phyloP scores from a whole-genome alignment of 2,329 filamentous ascomycete genomes.

The Ilyonectria mors-panacis region DNA sequence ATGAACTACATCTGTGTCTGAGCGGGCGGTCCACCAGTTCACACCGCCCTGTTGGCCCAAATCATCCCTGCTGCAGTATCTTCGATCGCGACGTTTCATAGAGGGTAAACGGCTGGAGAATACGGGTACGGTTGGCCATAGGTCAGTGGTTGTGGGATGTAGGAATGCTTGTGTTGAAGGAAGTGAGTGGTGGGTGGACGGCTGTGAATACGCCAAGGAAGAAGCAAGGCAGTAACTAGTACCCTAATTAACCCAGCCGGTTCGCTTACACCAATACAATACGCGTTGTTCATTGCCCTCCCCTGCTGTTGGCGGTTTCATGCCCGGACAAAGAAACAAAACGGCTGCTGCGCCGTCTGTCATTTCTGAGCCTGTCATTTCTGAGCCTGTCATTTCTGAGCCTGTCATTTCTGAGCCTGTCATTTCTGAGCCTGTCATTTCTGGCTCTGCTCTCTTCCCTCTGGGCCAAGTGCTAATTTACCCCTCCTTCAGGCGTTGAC shows the following conservation, averaged over 20 bases:
- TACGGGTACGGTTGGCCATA: not conserved
- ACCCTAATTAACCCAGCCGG: not conserved
- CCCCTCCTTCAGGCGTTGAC: constrained; percentile 40
- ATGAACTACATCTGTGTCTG: not conserved
- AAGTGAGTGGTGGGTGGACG: no score
- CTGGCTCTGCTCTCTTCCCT: not conserved
- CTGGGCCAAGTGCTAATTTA: constrained; percentile 29
- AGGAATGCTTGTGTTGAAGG: not conserved
- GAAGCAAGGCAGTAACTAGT: not conserved
- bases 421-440: not conserved
- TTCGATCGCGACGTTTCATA: not conserved
- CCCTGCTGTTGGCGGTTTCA: not conserved
- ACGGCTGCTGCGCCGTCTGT: not conserved
- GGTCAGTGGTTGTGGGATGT: not conserved
- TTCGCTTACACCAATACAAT: not conserved
- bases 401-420: no score
- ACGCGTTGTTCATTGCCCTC: not conserved
- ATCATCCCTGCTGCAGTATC: not conserved
- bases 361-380: not conserved
- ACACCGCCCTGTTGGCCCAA: not conserved
- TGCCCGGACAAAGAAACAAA: constrained; percentile 1
- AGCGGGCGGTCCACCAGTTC: not conserved
- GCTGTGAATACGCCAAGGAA: not conserved
- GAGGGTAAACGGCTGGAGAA: not conserved
- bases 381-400: not conserved